Evolutionary conservation across 1,284 basidiomycete species (phyloP), one percentile per base, ranked within the genome.

Genomic region (Heterobasidion parviporum): DNA sequence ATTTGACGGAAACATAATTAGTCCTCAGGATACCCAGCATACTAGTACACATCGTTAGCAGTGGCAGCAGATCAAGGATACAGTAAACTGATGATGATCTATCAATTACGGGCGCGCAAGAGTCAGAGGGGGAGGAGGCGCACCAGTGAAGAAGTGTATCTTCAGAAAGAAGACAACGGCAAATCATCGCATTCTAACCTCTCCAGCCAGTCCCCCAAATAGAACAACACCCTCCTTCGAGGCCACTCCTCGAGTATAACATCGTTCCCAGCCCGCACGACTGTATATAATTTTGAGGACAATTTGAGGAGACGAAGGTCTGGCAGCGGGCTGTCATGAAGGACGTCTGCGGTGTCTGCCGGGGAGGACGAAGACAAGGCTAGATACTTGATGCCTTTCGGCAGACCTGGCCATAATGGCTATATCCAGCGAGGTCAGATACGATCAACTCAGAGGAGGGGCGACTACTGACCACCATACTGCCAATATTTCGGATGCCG

Each of bases 321-420:
- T 3, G 49, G 32, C n/a, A 50, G 47, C 12, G n/a, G n/a, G 4
- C 32, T 34, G 14, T 26, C 14, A 18, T 26, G 12, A 12, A 50
- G 9, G 14, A 15, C 33, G 32, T 50, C 32, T 14, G 14, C 26
- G 15, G n/a, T 41, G 3, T 50, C 49, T 8, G 49, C 8, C 4
- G 49, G 14, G 2, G 12, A 26, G 14, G 49, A 14, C 9, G 18
- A n/a, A 36, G 20, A 9, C 12, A 50, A 10, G 12, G 32, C 10
- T 12, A 54, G 20, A 34, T 7, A 47, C 18, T 46, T 48, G 16
- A 54, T 8, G 14, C 26, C 18, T 1, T 18, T 14, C 18, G 53
- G 53, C 10, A 54, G 45, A 43, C 53, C 53, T 12, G 53, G 44
- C 53, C 26, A 54, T 6, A 48, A 15, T 54, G 18, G n/a, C 53